Conservation (phyloP, 176 grass and related monocot genomes). For the Bromus sterilis region DNA sequence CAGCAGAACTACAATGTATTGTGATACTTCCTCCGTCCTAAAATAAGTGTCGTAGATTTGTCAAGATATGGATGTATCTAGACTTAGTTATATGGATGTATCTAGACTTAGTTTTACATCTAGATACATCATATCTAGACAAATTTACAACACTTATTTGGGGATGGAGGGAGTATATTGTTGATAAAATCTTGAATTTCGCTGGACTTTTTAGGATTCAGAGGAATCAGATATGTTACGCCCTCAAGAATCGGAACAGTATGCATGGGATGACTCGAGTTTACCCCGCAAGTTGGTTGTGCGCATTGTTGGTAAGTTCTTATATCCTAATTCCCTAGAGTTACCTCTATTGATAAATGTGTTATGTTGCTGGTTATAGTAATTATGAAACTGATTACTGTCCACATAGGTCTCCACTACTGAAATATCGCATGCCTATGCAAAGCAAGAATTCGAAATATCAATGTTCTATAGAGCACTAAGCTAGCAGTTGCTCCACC, state of each 20-base stretch:
- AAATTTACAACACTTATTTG: no score
- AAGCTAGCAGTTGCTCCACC: background rate
- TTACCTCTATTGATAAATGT: constrained; percentile 7
- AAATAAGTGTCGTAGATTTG: no score
- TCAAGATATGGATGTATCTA: no score
- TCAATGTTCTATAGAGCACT: background rate
- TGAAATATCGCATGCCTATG: constrained; percentile 3
- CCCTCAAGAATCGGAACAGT: constrained; percentile 57
- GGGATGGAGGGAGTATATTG: no score
- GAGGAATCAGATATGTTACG: constrained; percentile 53
- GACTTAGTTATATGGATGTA: no score
- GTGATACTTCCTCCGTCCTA: no score
- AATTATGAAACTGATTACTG: background rate
- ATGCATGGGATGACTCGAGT: constrained; percentile 78
- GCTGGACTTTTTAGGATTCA: constrained; percentile 51
- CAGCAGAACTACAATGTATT: background rate
- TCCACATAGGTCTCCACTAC: background rate
- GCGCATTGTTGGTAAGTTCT: constrained; percentile 54
- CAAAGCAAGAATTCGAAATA: background rate
- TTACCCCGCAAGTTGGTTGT: constrained; percentile 73
- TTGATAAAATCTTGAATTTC: constrained; percentile 23
- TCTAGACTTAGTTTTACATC: no score
- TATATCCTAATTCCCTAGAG: constrained; percentile 12
- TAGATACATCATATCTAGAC: no score
- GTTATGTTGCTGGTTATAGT: constrained; percentile 14